These are phyloP conservation scores for Venturia effusa DNA, from an alignment of 2,329 filamentous ascomycete genomes.

Conservation along the genomic window DNA sequence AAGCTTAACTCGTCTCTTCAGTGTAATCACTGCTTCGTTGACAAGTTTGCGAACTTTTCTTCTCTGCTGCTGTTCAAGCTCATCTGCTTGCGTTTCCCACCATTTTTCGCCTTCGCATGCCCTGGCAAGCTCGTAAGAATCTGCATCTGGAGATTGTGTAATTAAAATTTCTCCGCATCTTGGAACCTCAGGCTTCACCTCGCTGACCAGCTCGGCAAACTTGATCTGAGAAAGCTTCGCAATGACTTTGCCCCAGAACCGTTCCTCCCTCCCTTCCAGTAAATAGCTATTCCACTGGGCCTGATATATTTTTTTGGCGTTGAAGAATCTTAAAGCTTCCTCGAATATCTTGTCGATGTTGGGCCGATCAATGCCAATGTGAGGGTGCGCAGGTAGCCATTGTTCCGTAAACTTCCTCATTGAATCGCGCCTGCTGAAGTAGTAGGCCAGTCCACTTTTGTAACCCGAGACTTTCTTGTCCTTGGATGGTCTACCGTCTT, in stretches of 20 bases:
- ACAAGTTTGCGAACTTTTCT: not conserved
- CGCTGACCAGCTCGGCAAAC: not conserved
- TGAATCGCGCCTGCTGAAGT: not conserved
- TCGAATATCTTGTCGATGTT: not conserved
- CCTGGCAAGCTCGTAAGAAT: not conserved
- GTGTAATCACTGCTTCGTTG: not conserved
- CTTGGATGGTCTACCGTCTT: not conserved
- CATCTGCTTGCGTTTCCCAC: not conserved
- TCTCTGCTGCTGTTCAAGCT: not conserved
- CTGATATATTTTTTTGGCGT: not conserved
- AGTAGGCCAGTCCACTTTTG: not conserved
- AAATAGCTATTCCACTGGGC: not conserved
- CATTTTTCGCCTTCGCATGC: not conserved
- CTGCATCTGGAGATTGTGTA: not conserved
- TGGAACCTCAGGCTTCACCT: not conserved
- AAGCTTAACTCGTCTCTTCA: not conserved
- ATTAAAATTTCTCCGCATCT: not conserved
- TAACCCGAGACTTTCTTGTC: not conserved
- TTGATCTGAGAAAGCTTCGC: not conserved
- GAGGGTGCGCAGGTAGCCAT: not conserved
- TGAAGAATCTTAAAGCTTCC: not conserved
- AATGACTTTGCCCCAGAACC: not conserved
- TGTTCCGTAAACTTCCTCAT: not conserved
- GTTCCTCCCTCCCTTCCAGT: not conserved
- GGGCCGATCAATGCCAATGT: not conserved